phyloP scores from a whole-genome alignment of 2,329 filamentous ascomycete species.

The Trichoderma sp. region DNA sequence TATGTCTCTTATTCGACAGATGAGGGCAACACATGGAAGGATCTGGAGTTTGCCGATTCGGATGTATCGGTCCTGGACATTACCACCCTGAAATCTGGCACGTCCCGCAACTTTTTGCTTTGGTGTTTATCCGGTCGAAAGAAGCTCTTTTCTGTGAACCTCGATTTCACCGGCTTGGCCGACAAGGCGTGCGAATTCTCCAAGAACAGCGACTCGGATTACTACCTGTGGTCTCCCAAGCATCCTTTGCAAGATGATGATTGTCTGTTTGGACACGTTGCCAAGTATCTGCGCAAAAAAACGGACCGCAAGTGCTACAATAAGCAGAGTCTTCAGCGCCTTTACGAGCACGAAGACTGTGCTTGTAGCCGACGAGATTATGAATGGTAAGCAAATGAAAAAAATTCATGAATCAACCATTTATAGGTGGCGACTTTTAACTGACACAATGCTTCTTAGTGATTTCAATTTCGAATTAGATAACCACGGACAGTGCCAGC shows the following conservation, averaged over 20 bases:
- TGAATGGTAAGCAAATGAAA: slow-evolving; percentile 71
- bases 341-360: slow-evolving; percentile 79
- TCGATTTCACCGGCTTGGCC: slow-evolving; percentile 85
- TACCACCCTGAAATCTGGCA: slow-evolving; percentile 86
- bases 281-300: slow-evolving; percentile 90
- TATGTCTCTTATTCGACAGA: slow-evolving; percentile 76
- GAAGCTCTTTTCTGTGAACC: slow-evolving; percentile 72
- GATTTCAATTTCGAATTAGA: slow-evolving; percentile 92
- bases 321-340: slow-evolving; percentile 68
- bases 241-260: slow-evolving; percentile 78
- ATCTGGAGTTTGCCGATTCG: slow-evolving; percentile 72
- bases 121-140: slow-evolving; percentile 70
- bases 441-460: slow-evolving; percentile 49
- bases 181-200: slow-evolving; percentile 72
- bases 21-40: slow-evolving; percentile 77
- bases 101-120: slow-evolving; percentile 86
- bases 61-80: slow-evolving; percentile 78
- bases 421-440: background rate
- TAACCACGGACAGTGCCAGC: slow-evolving; percentile 72
- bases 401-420: background rate
- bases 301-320: slow-evolving; percentile 80
- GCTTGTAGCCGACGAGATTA: slow-evolving; percentile 83
- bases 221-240: slow-evolving; percentile 83
- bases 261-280: slow-evolving; percentile 90
- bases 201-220: slow-evolving; percentile 68